Evolutionary conservation across 2,329 filamentous ascomycete genomes (phyloP).

Genomic region (Rutstroemia sp.): DNA sequence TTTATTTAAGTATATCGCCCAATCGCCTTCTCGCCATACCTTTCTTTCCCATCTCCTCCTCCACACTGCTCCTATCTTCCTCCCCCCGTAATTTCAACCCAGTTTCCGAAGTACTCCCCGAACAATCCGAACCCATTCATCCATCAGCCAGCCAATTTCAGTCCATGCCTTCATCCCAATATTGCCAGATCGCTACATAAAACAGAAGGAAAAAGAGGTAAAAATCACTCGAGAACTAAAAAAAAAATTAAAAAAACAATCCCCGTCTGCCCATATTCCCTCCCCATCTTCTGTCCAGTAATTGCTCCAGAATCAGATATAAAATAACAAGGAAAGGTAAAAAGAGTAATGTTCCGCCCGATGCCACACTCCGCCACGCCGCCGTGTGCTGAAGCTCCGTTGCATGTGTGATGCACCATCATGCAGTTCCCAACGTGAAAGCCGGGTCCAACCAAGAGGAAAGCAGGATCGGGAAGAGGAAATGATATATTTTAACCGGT

Average conservation of each 20-base stretch:
- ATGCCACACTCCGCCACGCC: neutral
- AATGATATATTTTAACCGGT: neutral
- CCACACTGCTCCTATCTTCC: too few relatives aligned
- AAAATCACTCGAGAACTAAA: neutral
- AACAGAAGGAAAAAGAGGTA: too few relatives aligned
- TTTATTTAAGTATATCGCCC: too few relatives aligned
- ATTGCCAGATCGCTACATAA: neutral
- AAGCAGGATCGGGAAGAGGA: too few relatives aligned
- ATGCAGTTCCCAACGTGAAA: neutral
- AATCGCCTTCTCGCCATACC: too few relatives aligned
- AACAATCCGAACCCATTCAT: neutral
- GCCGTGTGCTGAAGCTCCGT: neutral
- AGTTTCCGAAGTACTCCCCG: neutral
- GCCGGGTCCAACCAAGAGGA: too few relatives aligned
- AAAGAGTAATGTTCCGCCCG: neutral
- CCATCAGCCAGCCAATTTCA: neutral
- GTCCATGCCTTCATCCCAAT: neutral
- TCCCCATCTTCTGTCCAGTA: neutral
- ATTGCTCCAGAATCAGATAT: neutral
- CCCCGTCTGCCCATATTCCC: neutral
- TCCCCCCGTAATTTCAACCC: neutral
- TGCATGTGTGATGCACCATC: neutral
- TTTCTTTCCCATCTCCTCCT: too few relatives aligned
- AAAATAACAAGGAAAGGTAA: neutral
- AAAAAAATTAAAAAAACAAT: neutral